Evolutionary conservation across 441 rosid species (phyloP).

Genomic region (Gossypium trilobum): DNA sequence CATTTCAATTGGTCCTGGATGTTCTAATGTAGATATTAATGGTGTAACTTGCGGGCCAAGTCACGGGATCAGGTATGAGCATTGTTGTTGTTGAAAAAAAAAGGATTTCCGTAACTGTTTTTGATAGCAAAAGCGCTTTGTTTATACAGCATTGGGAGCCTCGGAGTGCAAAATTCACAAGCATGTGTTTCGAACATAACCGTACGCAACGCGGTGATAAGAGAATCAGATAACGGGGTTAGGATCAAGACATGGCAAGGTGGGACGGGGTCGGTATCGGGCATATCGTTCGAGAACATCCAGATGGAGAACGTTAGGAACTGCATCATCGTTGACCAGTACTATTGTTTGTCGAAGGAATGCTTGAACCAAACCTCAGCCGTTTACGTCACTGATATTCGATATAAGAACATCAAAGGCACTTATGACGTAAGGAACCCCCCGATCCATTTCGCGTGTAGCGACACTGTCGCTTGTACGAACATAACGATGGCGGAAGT

Average conservation of each 20-base stretch:
- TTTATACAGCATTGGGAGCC: slow-evolving; percentile 70
- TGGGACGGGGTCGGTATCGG: slow-evolving; percentile 66
- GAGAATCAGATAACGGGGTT: slow-evolving; percentile 84
- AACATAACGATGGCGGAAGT: slow-evolving; percentile 77
- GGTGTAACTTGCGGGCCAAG: slow-evolving; percentile 94
- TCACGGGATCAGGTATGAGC: slow-evolving; percentile 83
- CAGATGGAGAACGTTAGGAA: slow-evolving; percentile 85
- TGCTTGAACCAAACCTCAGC: slow-evolving; percentile 83
- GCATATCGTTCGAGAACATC: slow-evolving; percentile 64
- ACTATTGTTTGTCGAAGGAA: slow-evolving; percentile 58
- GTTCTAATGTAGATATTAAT: slow-evolving; percentile 62
- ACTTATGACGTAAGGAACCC: slow-evolving; percentile 73
- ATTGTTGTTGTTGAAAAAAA: too few relatives aligned
- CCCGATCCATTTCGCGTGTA: slow-evolving; percentile 88
- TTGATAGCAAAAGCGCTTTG: not conserved
- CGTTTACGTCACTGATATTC: slow-evolving; percentile 50
- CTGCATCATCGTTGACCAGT: slow-evolving; percentile 84
- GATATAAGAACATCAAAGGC: slow-evolving; percentile 71
- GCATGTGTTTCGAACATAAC: slow-evolving; percentile 89
- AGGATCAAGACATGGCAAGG: slow-evolving; percentile 97
- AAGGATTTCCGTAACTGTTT: too few relatives aligned
- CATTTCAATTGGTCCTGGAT: slow-evolving; percentile 83
- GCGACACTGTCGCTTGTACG: slow-evolving; percentile 90
- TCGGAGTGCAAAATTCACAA: slow-evolving; percentile 82
- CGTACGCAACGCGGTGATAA: slow-evolving; percentile 50